phyloP scores from a whole-genome alignment of 306 rosid species.

The Psophocarpus tetragonolobus region DNA sequence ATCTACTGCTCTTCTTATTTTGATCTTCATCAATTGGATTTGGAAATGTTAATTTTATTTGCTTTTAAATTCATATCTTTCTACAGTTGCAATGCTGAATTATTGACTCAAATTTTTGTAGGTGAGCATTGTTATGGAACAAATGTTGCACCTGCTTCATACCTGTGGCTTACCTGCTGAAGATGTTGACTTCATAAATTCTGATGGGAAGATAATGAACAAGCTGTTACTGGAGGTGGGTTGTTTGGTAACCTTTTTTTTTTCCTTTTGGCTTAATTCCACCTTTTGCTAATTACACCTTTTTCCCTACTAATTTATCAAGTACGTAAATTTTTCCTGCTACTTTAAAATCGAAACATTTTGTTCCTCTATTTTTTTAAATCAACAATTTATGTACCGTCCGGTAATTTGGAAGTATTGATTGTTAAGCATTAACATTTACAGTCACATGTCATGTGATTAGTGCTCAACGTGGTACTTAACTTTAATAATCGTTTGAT shows the following conservation, averaged over 20 bases:
- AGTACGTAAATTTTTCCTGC: too few species aligned
- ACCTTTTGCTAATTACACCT: too few species aligned
- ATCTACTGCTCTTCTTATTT: background rate
- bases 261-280: too few species aligned
- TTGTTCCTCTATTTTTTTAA: too few species aligned
- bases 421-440: too few species aligned
- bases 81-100: background rate
- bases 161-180: constrained; percentile 81
- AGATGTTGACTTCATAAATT: constrained; percentile 87
- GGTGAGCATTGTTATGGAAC: constrained; percentile 99
- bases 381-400: too few species aligned
- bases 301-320: too few species aligned
- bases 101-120: constrained; percentile 39
- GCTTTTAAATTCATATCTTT: background rate
- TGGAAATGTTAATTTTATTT: background rate
- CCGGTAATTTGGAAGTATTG: too few species aligned
- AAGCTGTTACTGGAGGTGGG: constrained; percentile 77
- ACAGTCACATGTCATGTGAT: too few species aligned
- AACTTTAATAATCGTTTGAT: too few species aligned
- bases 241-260: constrained; percentile 17
- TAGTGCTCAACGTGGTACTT: too few species aligned
- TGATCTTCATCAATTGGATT: background rate
- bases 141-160: constrained; percentile 92
- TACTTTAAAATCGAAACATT: too few species aligned
- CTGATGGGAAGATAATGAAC: constrained; percentile 96